These are phyloP conservation scores for Phialocephala sp. DNA, from an alignment of 2,329 filamentous ascomycete genomes.

Conservation along the genomic window DNA sequence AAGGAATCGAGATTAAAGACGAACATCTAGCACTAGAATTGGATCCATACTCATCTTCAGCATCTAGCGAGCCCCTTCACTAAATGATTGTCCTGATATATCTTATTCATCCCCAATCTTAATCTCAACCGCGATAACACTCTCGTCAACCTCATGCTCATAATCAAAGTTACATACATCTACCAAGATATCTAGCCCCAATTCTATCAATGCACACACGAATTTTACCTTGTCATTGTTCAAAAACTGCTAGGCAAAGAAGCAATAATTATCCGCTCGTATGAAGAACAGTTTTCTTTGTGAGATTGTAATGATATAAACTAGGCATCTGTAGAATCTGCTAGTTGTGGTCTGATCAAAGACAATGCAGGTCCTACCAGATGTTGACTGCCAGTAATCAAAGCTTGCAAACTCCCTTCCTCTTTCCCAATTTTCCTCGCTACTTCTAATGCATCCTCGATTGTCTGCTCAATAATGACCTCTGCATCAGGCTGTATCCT, in stretches of 20 bases:
- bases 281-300: not conserved
- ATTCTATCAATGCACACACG: too few species aligned
- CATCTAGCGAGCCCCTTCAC: too few species aligned
- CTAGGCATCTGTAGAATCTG: not conserved
- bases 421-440: conserved; percentile 15
- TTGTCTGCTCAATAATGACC: conserved; percentile 9
- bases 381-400: conserved; percentile 16
- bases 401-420: conserved; percentile 6
- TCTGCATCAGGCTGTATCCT: conserved; percentile 13
- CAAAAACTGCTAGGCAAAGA: not conserved
- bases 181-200: too few species aligned
- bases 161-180: too few species aligned
- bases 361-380: conserved; percentile 14
- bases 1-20: too few species aligned
- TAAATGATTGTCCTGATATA: too few species aligned
- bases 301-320: not conserved
- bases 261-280: not conserved
- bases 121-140: too few species aligned
- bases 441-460: conserved; percentile 12
- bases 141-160: too few species aligned
- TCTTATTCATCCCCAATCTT: too few species aligned
- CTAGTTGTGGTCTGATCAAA: not conserved
- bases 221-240: too few species aligned
- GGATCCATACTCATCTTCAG: too few species aligned
- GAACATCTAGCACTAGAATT: too few species aligned